These are phyloP conservation scores for Didymella keratinophila DNA, from an alignment of 2,329 filamentous ascomycete species.

Conservation along the genomic window DNA sequence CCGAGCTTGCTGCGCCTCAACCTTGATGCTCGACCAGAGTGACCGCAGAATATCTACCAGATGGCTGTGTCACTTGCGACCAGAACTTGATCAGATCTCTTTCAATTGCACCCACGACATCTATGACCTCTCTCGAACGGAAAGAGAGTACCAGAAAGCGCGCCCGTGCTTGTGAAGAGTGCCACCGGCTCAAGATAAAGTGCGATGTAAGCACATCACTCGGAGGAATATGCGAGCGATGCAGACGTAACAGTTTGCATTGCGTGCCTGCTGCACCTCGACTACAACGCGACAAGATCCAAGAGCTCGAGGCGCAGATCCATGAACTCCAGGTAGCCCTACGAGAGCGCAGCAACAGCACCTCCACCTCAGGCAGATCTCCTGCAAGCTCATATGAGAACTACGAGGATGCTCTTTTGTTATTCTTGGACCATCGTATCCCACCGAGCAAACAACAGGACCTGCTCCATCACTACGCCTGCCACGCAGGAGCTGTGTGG, in stretches of 20 bases:
- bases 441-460: constrained; percentile 30
- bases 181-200: constrained; percentile 43
- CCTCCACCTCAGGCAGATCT: constrained; percentile 26
- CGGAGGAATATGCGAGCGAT: constrained; percentile 33
- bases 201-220: constrained; percentile 33
- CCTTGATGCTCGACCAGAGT: not conserved
- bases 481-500: constrained; percentile 31
- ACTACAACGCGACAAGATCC: constrained; percentile 39
- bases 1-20: constrained; percentile 8
- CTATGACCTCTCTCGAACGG: constrained; percentile 7
- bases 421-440: constrained; percentile 35
- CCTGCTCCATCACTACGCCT: constrained; percentile 27
- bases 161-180: constrained; percentile 39
- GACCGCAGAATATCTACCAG: not conserved
- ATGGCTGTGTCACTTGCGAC: not conserved
- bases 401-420: constrained; percentile 27
- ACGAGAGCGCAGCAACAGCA: constrained; percentile 27
- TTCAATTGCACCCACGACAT: not conserved
- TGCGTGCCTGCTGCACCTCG: constrained; percentile 37
- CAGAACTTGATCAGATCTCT: too few species aligned
- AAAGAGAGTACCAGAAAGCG: constrained; percentile 33
- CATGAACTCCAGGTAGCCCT: constrained; percentile 31
- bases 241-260: constrained; percentile 33
- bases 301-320: constrained; percentile 37
- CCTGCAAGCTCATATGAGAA: constrained; percentile 26